These are phyloP conservation scores for Aspergillus fischeri DNA, from an alignment of 2,329 filamentous ascomycete genomes.

Conservation along the genomic window DNA sequence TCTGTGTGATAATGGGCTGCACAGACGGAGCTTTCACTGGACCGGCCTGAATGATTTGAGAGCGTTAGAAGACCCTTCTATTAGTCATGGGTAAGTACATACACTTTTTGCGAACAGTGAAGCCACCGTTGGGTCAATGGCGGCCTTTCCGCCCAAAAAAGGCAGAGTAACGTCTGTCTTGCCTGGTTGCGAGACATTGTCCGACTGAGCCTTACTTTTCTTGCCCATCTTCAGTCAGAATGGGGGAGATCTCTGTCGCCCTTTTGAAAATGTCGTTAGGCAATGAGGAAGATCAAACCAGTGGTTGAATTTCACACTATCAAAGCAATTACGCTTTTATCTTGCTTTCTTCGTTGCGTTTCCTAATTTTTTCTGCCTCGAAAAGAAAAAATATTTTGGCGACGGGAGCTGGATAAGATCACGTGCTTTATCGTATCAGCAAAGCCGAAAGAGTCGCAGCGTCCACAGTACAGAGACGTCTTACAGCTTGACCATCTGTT, in stretches of 20 bases:
- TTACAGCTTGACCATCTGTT: not conserved
- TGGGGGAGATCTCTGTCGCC: not conserved
- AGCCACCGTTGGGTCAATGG: conserved; percentile 64
- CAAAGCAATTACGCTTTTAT: conserved; percentile 1
- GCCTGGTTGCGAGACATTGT: conserved; percentile 2
- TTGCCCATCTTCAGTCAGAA: conserved; percentile 29
- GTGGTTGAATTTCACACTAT: not conserved
- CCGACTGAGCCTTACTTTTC: conserved; percentile 29
- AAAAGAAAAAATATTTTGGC: conserved; percentile 6
- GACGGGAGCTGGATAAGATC: conserved; percentile 7
- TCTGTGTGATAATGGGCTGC: conserved; percentile 7
- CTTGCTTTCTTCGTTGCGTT: not conserved
- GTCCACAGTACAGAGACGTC: not conserved
- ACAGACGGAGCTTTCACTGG: conserved; percentile 36
- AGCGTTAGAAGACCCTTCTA: conserved; percentile 4
- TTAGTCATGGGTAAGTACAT: conserved; percentile 36
- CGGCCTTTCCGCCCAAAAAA: conserved; percentile 56
- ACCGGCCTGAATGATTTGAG: conserved; percentile 27
- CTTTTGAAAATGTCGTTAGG: not conserved
- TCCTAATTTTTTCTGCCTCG: not conserved
- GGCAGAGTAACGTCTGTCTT: conserved; percentile 22
- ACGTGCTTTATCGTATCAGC: conserved; percentile 7
- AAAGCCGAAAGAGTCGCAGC: conserved; percentile 1
- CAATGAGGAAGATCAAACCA: not conserved
- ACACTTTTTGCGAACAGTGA: conserved; percentile 71